These are phyloP conservation scores for Lachnellula suecica DNA, from an alignment of 2,329 filamentous ascomycete genomes.

Conservation along the genomic window DNA sequence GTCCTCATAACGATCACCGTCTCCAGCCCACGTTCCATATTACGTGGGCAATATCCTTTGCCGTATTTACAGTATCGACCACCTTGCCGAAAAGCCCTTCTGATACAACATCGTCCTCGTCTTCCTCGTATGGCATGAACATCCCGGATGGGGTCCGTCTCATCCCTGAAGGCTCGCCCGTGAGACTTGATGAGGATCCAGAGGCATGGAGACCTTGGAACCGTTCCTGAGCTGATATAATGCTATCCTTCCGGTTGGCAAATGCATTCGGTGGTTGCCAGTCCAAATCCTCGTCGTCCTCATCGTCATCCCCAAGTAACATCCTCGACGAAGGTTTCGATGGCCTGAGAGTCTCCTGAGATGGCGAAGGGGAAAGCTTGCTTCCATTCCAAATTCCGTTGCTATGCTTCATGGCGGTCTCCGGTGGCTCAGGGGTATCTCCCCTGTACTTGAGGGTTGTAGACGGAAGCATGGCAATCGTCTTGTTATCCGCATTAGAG, in stretches of 20 bases:
- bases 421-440: slow-evolving; percentile 61
- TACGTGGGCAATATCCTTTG: slow-evolving; percentile 68
- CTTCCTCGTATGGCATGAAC: slow-evolving; percentile 86
- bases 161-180: slow-evolving; percentile 58
- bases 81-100: slow-evolving; percentile 49
- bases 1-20: slow-evolving; percentile 24
- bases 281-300: slow-evolving; percentile 50
- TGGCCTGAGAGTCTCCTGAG: slow-evolving; percentile 78
- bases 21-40: slow-evolving; percentile 60
- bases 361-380: slow-evolving; percentile 61
- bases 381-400: slow-evolving; percentile 42
- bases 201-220: slow-evolving; percentile 27
- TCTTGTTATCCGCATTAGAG: slow-evolving; percentile 60
- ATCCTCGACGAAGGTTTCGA: slow-evolving; percentile 58
- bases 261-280: slow-evolving; percentile 39
- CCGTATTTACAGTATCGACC: slow-evolving; percentile 57
- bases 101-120: slow-evolving; percentile 59
- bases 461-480: slow-evolving; percentile 65
- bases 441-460: slow-evolving; percentile 62
- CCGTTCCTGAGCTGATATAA: slow-evolving; percentile 28
- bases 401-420: slow-evolving; percentile 63
- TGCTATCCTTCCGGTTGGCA: slow-evolving; percentile 29
- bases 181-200: slow-evolving; percentile 40
- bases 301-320: slow-evolving; percentile 53
- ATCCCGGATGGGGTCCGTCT: slow-evolving; percentile 81